Percentiles rank a stretch among this genome's conserved stretches.
phyloP scores from a whole-genome alignment of 306 rosid genomes.

The Ormosia emarginata region DNA sequence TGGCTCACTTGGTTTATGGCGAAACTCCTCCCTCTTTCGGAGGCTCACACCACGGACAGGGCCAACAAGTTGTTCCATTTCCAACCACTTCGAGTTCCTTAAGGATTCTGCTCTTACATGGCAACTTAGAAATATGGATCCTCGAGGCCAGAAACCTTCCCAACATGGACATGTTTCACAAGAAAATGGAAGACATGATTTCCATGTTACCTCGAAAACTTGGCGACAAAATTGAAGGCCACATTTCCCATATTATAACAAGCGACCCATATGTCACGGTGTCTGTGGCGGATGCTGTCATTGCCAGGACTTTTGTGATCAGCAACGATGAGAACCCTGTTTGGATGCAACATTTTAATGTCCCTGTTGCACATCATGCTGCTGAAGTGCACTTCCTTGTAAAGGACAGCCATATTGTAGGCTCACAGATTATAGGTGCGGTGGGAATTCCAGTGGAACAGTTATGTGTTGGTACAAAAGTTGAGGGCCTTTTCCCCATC shows the following conservation, averaged over 20 bases:
- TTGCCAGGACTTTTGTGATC: constrained; percentile 81
- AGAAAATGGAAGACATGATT: constrained; percentile 48
- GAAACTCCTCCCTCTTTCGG: constrained; percentile 56
- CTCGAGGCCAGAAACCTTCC: constrained; percentile 70
- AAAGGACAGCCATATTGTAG: constrained; percentile 69
- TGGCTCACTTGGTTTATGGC: constrained; percentile 43
- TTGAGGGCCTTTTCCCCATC: constrained; percentile 69
- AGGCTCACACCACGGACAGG: constrained; percentile 63
- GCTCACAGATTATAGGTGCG: constrained; percentile 71
- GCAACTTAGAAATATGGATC: constrained; percentile 61
- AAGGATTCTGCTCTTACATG: constrained; percentile 62
- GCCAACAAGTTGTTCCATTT: constrained; percentile 52
- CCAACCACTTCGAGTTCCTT: constrained; percentile 45
- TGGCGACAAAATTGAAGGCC: constrained; percentile 34
- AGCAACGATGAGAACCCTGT: constrained; percentile 65
- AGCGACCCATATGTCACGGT: constrained; percentile 86
- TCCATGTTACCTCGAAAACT: constrained; percentile 35
- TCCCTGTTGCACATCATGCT: constrained; percentile 76
- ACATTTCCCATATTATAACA: constrained; percentile 31
- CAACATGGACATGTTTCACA: constrained; percentile 70
- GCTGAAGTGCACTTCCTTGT: constrained; percentile 74
- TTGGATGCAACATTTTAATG: constrained; percentile 82
- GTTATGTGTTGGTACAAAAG: constrained; percentile 33
- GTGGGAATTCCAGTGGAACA: constrained; percentile 69
- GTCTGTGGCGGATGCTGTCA: constrained; percentile 57